Base-by-base conservation (phyloP, 2,329 filamentous ascomycete species). In the Hymenoscyphus linearis region DNA sequence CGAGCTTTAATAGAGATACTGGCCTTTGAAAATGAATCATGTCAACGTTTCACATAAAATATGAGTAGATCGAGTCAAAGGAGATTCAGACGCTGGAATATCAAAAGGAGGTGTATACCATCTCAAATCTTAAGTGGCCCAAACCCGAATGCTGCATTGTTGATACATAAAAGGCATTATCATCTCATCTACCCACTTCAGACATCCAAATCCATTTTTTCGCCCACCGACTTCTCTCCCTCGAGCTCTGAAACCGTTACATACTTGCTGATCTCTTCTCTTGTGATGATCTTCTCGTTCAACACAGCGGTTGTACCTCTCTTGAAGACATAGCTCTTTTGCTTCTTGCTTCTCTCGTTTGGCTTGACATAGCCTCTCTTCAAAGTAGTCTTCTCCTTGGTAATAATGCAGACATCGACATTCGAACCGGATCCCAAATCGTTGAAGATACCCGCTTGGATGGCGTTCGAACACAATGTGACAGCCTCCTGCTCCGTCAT, bases 371-470 rank as follows among this genome's bases (percentile, higher is more conserved):
- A 95, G 79, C 96, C 96, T 73, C 95, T 85, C 83, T 96, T 83
- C 74, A 99, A 78, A 31, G 90, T 95, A 31, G 95, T 96, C 86
- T 96, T 97, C 70, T 97, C 93, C 71, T 88, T 84, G 64, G 93
- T 96, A 74, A 99, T 99, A 71, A 99, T 85, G 66, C 92, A 93
- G 36, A 99, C 90, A 73, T 99, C 96, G 61, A 99, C 95, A 75
- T 99, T 99, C 74, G 91, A 96, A 71, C 95, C 95, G 3, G 92
- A 97, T 14, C 95, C 95, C 74, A 99, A 75, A 78, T 99, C 95
- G 82, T 99, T 99, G 82, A 95, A 99, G 78, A 99, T 96, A 87
- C 95, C 95, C 12, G 96, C 89, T 79, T 92, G 82, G 73, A 99
- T 97, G 54, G 93, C 93, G 69, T 97, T 88, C 60, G 89, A 84